Base-by-base conservation (phyloP, 768 basidiomycete species). In the Tubosaeta brunneosetosa region DNA sequence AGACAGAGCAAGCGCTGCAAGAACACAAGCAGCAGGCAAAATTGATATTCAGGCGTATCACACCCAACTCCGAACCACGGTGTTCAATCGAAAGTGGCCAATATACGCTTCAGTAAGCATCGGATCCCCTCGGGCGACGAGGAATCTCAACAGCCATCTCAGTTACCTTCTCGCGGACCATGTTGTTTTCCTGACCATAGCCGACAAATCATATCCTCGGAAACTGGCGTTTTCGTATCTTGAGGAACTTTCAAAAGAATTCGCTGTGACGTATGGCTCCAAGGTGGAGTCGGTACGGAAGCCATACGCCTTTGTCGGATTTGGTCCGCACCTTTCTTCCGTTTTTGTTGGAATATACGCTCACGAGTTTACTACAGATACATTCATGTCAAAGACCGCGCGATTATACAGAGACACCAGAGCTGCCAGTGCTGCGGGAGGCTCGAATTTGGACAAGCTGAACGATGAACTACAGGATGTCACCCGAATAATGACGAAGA, bases 1-100 rank as follows among this genome's bases (percentile, higher is more conserved):
- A 98, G 95, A 97, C 92, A 59, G 94, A 98, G 71, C 87, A 89
- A 66, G 79, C 86, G 51, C 75, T 99, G 37, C 91, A 94, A 66
- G 97, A 98, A 72, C 93, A 97, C 77, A 99, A 99, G 69, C 95
- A 97, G 61, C 95, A 99, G 69, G 84, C 94, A 31, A 99, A 99
- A 70, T 80, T 99, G 61, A 87, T 99, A 62, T 97, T 97, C 69
- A 82, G 94, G 54, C 85, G 97, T 36, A 86, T 99, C 64, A 91
- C 90, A 26, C 84, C 92, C 42, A 94, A 97, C 69, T 86, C 91
- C 19, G 97, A 99, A 68, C 93, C 94, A 9, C 82, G 89, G 33
- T 97, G 97, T 69, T 97, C 93, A 5, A 98, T 99, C 61, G 97
- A 99, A 68, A 92, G 90, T 54, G 94, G 93, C 1, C 82, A 82